Base-by-base conservation (phyloP, 1,139 yeast genomes). In the Scheffersomyces titani region DNA sequence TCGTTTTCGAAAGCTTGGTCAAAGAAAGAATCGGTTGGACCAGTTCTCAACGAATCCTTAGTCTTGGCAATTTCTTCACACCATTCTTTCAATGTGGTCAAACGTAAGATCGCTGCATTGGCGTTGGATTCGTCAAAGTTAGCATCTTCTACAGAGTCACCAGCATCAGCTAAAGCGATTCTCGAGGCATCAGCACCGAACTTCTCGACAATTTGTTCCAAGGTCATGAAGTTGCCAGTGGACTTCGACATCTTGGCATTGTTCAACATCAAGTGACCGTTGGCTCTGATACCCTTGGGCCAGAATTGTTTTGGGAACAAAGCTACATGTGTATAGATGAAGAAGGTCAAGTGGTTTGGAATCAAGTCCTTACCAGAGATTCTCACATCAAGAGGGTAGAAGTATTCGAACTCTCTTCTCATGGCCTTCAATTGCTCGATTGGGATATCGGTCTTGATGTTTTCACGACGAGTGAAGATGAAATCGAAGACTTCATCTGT, bases 121-220 rank as follows among this genome's bases (percentile, higher is more conserved):
- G 99, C 99, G 67, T 89, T 93, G 61, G 92, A 81, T 77, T 96
- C 99, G 70, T 94, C 99, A 69, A 96, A 91, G 80, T 96, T 96
- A 58, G 99, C 99, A 76, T 96, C 99, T 77, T 94, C 99, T 63
- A 92, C 86, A 52, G 96, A 80, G 72, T 96, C 99, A 80, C 99
- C 99, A 57, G 98, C 98, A 80, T 96, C 98, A 47, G 99, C 99
- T 66, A 96, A 81, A 9, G 99, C 98, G 74, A 96, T 90, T 82
- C 99, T 89, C 20, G 97, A 83, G 50, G 98, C 98, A 75, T 96
- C 99, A 54, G 99, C 97, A 72, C 99, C 99, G 66, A 88, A 94
- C 77, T 94, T 96, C 66, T 85, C 83, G 58, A 89, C 88, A 68
- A 89, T 84, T 74, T 94, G 92, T 67, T 88, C 85, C 72, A 94